Conservation (phyloP, 495 filamentous ascomycete genomes). For the Hypoxylon fragiforme region DNA sequence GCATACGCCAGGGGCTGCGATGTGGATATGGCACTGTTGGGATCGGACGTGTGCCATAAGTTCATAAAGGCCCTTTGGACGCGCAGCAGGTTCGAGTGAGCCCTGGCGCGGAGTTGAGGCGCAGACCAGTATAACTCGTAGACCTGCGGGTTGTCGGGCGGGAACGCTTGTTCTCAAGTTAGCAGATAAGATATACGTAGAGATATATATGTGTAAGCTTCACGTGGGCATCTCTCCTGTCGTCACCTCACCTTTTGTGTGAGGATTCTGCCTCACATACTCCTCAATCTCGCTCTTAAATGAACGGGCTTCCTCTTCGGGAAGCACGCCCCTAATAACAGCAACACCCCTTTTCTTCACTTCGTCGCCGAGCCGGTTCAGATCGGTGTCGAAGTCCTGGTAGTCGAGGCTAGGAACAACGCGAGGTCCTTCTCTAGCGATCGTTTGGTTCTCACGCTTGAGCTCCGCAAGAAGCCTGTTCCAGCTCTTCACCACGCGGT, state of each 20-base stretch:
- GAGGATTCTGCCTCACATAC: constrained; percentile 65
- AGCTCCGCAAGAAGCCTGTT: constrained; percentile 64
- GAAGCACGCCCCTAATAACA: constrained; percentile 65
- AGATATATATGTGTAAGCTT: neutral
- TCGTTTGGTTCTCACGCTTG: constrained; percentile 53
- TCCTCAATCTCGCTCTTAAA: constrained; percentile 63
- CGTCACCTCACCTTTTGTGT: constrained; percentile 48
- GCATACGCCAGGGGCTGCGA: constrained; percentile 71
- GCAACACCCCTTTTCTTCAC: constrained; percentile 65
- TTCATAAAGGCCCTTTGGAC: constrained; percentile 75
- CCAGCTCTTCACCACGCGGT: constrained; percentile 67
- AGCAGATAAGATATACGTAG: constrained; percentile 22
- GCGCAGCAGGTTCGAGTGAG: constrained; percentile 69
- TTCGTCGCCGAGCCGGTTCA: constrained; percentile 48
- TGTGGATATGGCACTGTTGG: constrained; percentile 60
- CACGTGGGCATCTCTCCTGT: too few species aligned
- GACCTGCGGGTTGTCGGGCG: constrained; percentile 65
- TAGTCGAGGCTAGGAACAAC: constrained; percentile 66
- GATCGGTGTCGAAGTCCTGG: constrained; percentile 52
- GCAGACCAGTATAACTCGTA: constrained; percentile 90
- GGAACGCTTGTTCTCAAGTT: constrained; percentile 50
- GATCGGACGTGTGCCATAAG: constrained; percentile 68
- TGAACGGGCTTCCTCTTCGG: constrained; percentile 58
- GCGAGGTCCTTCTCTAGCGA: constrained; percentile 41
- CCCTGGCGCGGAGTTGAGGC: constrained; percentile 71